These are phyloP conservation scores for Pseudodiploospora longispora DNA, from an alignment of 2,329 filamentous ascomycete genomes.

Conservation along the genomic window DNA sequence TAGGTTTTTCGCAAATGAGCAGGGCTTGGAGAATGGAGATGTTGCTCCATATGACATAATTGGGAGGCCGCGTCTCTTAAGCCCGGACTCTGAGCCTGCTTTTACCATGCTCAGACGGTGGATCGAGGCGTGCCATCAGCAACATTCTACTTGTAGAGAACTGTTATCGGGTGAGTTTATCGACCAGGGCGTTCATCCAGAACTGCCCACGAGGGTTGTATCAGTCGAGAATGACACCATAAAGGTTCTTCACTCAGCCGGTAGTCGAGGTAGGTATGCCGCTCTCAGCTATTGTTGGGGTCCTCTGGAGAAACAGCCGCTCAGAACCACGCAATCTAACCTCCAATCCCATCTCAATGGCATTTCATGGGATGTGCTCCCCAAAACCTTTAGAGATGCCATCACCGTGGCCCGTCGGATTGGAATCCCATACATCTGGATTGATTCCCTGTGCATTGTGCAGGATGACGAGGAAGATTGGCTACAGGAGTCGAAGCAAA, in stretches of 20 bases:
- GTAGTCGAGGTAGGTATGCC: slow-evolving; percentile 3
- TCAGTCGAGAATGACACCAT: not conserved
- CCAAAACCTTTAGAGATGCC: slow-evolving; percentile 9
- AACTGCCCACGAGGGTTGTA: slow-evolving; percentile 5
- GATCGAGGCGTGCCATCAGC: slow-evolving; percentile 4
- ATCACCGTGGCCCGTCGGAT: slow-evolving; percentile 4
- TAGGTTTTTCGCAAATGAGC: slow-evolving; percentile 4
- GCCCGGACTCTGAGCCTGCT: slow-evolving; percentile 3
- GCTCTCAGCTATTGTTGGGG: slow-evolving; percentile 9
- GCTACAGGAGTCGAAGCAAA: slow-evolving; percentile 8
- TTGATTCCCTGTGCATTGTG: slow-evolving; percentile 12
- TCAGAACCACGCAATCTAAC: slow-evolving; percentile 5
- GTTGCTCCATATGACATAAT: slow-evolving; percentile 3
- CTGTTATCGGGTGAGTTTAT: slow-evolving; percentile 4
- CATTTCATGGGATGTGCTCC: slow-evolving; percentile 8
- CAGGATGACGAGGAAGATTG: slow-evolving; percentile 11
- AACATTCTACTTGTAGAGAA: slow-evolving; percentile 4
- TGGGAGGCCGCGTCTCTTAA: slow-evolving; percentile 3
- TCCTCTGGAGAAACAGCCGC: slow-evolving; percentile 3
- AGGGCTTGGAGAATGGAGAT: slow-evolving; percentile 1
- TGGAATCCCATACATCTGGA: slow-evolving; percentile 10
- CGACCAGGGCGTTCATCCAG: slow-evolving; percentile 1
- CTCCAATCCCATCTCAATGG: slow-evolving; percentile 2
- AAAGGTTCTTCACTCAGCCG: not conserved
- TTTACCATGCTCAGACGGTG: slow-evolving; percentile 4